Conservation (phyloP, 1,139 yeast genomes). For the Geotrichum carabidarum region DNA sequence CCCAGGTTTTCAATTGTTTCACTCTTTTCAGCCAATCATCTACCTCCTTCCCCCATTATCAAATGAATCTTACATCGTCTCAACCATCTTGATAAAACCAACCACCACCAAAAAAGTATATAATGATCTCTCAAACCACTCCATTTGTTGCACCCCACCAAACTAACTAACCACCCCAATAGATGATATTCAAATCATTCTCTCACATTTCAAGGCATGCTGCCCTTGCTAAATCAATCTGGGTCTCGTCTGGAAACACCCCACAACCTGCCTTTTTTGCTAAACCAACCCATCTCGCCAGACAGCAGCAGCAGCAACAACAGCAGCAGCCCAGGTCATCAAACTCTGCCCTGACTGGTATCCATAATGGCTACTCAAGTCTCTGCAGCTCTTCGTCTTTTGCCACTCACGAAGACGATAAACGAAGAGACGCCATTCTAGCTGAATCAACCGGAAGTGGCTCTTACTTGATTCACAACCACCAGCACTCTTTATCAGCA, state of each 20-base stretch:
- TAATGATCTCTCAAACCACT: no score
- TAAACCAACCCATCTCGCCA: slow-evolving; percentile 38
- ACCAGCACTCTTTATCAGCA: slow-evolving; percentile 15
- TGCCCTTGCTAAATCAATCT: slow-evolving; percentile 35
- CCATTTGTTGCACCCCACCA: no score
- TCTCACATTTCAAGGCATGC: slow-evolving; percentile 37
- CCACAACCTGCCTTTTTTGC: slow-evolving; percentile 38
- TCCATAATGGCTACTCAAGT: slow-evolving; percentile 12
- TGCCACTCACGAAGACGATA: slow-evolving; percentile 33
- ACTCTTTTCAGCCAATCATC: no score
- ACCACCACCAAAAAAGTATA: no score
- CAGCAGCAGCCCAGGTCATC: slow-evolving; percentile 32
- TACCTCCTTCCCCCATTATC: no score
- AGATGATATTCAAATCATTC: slow-evolving; percentile 38
- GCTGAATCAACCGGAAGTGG: slow-evolving; percentile 21
- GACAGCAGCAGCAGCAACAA: slow-evolving; percentile 39
- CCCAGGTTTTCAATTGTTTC: no score
- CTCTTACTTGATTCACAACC: slow-evolving; percentile 20
- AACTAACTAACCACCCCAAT: no score
- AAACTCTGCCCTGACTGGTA: slow-evolving; percentile 18
- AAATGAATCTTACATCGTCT: no score
- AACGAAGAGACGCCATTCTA: slow-evolving; percentile 26
- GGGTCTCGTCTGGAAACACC: slow-evolving; percentile 25
- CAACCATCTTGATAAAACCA: no score
- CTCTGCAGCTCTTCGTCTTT: slow-evolving; percentile 23